Conservation (phyloP, 257 asterid species). For the Prunella vulgaris region DNA sequence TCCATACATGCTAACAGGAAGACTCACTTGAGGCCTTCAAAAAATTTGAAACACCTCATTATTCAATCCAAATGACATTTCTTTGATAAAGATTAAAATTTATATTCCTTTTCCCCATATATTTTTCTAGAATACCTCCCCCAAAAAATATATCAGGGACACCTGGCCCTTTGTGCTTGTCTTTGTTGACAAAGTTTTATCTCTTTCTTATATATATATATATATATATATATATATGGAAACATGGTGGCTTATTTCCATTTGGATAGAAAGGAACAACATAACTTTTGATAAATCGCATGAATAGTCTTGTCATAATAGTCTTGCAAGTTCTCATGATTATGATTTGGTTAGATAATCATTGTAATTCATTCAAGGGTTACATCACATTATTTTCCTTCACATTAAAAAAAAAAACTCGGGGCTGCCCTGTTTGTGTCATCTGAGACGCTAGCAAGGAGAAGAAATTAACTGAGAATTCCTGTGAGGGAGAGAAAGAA, state of each 20-base stretch:
- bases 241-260: background rate
- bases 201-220: background rate
- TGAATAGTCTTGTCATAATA: background rate
- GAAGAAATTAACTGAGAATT: background rate
- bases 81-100: background rate
- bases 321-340: background rate
- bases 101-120: background rate
- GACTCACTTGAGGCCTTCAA: conserved; percentile 8
- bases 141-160: background rate
- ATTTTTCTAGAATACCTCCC: background rate
- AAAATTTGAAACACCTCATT: background rate
- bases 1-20: conserved; percentile 23
- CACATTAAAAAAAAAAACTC: too few species aligned
- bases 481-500: background rate
- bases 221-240: too few species aligned
- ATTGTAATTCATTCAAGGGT: too few species aligned
- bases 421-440: too few species aligned
- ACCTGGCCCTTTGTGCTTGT: background rate
- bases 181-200: background rate
- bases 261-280: background rate
- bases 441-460: background rate
- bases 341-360: too few species aligned
- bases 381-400: too few species aligned
- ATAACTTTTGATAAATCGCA: background rate
- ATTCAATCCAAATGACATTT: background rate